Percentiles rank a stretch among this genome's conserved stretches.
phyloP scores from a whole-genome alignment of 805 yeast species.

The Blastobotrys attinorum region DNA sequence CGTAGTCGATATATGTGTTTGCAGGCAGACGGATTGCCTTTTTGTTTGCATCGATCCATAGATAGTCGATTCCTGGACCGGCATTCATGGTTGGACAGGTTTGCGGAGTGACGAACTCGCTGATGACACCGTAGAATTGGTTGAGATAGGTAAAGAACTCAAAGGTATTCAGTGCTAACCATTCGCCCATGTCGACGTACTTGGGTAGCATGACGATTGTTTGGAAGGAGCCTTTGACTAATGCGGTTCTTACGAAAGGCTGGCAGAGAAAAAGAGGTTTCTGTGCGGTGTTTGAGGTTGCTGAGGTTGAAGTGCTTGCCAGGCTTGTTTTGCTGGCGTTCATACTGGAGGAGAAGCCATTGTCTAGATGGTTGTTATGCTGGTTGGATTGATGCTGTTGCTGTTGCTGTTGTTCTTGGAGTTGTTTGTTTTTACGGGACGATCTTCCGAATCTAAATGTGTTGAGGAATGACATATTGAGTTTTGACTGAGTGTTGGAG shows the following conservation, averaged over 20 bases:
- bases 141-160: slow-evolving; percentile 81
- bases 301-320: slow-evolving; percentile 14
- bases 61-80: slow-evolving; percentile 82
- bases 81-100: slow-evolving; percentile 92
- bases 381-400: neutral
- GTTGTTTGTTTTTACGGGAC: slow-evolving; percentile 38
- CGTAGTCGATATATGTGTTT: slow-evolving; percentile 83
- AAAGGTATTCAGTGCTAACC: slow-evolving; percentile 90
- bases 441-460: slow-evolving; percentile 48
- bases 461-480: slow-evolving; percentile 26
- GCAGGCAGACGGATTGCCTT: slow-evolving; percentile 87
- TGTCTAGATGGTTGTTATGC: neutral
- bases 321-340: slow-evolving; percentile 13
- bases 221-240: slow-evolving; percentile 93
- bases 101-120: slow-evolving; percentile 87
- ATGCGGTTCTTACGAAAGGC: slow-evolving; percentile 87
- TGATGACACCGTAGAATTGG: slow-evolving; percentile 82
- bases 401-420: slow-evolving; percentile 4
- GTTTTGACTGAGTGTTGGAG: neutral
- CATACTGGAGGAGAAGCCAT: slow-evolving; percentile 6
- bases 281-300: slow-evolving; percentile 14
- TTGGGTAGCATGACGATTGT: slow-evolving; percentile 93
- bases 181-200: slow-evolving; percentile 89
- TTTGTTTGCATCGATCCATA: slow-evolving; percentile 79
- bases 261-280: slow-evolving; percentile 74